A percentile compares a stretch with the other conserved stretches of the same genome.
Conservation (phyloP, 108 stramenopile genomes). For the Aurantiochytrium sp. region DNA sequence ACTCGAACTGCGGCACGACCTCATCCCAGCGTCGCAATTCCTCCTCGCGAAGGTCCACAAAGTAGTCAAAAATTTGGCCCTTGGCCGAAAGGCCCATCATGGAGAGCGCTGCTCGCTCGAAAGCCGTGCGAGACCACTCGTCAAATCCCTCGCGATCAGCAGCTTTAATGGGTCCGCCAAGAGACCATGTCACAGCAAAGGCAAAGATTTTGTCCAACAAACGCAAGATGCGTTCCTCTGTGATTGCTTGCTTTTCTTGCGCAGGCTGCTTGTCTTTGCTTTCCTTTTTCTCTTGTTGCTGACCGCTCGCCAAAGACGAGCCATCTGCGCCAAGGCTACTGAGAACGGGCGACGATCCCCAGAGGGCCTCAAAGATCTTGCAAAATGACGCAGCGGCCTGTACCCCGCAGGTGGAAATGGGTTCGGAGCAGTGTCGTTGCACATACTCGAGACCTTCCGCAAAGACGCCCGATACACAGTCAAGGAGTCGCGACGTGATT, state of each 20-base stretch:
- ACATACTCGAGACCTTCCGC: background rate
- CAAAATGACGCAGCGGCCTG: background rate
- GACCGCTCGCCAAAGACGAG: too few relatives aligned
- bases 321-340: background rate
- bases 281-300: background rate
- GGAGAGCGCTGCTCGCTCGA: constrained; percentile 16
- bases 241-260: background rate
- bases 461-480: background rate
- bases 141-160: background rate
- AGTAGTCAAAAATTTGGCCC: constrained; percentile 45
- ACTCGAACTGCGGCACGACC: constrained; percentile 41
- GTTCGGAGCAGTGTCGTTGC: background rate
- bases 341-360: background rate
- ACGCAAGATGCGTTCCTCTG: background rate
- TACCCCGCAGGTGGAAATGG: background rate
- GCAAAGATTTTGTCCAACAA: background rate
- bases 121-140: background rate
- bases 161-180: background rate
- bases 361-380: background rate
- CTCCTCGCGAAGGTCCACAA: constrained; percentile 24
- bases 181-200: background rate
- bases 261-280: background rate
- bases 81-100: constrained; percentile 28
- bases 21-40: constrained; percentile 43
- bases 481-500: background rate